A percentile compares a stretch with the other conserved stretches of the same genome.
phyloP scores from a whole-genome alignment of 495 filamentous ascomycete species.

The Penicillium argentinense region DNA sequence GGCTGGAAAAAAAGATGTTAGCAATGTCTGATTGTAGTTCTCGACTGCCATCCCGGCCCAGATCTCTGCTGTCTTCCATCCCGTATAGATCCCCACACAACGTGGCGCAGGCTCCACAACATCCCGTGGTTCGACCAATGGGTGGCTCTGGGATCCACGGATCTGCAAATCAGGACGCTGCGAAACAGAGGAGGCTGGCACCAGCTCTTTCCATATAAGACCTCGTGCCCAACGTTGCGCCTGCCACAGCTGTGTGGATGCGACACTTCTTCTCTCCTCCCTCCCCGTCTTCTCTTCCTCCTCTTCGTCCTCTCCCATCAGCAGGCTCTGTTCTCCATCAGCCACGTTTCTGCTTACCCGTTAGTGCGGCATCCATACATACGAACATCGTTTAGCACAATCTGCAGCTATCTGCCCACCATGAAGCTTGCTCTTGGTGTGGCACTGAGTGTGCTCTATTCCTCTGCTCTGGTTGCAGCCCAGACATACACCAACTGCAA shows the following conservation, averaged over 20 bases:
- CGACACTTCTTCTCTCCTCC: background rate
- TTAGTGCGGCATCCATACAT: background rate
- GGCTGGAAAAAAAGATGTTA: too few relatives aligned
- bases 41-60: too few relatives aligned
- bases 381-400: background rate
- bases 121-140: slow-evolving; percentile 13
- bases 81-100: slow-evolving; percentile 6
- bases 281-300: background rate
- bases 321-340: background rate
- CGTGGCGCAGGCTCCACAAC: slow-evolving; percentile 8
- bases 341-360: background rate
- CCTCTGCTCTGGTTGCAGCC: slow-evolving; percentile 48
- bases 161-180: slow-evolving; percentile 9
- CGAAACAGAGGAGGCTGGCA: slow-evolving; percentile 22
- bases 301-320: background rate
- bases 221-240: slow-evolving; percentile 5
- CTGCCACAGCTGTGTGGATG: slow-evolving; percentile 7
- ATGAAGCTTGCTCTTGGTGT: slow-evolving; percentile 32
- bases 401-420: too few relatives aligned
- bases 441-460: slow-evolving; percentile 29
- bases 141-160: slow-evolving; percentile 16
- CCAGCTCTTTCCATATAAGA: slow-evolving; percentile 8
- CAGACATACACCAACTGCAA: slow-evolving; percentile 80
- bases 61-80: background rate
- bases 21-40: too few relatives aligned